These are phyloP conservation scores for Diaporthe batatas DNA, from an alignment of 2,329 filamentous ascomycete genomes.

Conservation along the genomic window DNA sequence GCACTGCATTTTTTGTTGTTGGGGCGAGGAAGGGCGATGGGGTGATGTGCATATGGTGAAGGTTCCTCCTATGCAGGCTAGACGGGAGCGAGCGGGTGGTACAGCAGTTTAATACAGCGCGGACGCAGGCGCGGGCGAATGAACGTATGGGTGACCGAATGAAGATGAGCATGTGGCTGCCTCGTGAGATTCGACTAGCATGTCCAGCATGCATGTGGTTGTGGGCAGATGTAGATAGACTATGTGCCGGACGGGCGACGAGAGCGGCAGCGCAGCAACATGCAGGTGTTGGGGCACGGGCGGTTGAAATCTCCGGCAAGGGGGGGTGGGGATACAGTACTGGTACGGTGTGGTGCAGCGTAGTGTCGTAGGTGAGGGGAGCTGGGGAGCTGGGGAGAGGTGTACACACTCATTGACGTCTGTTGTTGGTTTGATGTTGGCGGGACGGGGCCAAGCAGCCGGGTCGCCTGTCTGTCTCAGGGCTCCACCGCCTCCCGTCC, in stretches of 20 bases:
- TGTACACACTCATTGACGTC: background rate
- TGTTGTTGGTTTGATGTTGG: conserved; percentile 8
- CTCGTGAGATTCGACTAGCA: conserved; percentile 14
- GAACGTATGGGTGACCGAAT: background rate
- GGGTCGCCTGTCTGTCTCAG: conserved; percentile 26
- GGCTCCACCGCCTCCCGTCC: conserved; percentile 29
- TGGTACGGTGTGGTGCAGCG: no score
- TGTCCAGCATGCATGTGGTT: background rate
- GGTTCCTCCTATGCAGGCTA: background rate
- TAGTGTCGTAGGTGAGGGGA: no score
- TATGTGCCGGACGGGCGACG: background rate
- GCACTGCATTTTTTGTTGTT: conserved; percentile 15
- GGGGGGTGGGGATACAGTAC: background rate
- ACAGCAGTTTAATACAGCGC: background rate
- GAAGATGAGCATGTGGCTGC: conserved; percentile 27
- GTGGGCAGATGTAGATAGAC: conserved; percentile 26
- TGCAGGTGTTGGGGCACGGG: background rate
- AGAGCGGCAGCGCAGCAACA: background rate
- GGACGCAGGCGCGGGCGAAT: background rate
- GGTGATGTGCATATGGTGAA: background rate
- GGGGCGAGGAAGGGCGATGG: no score
- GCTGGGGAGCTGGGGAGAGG: no score
- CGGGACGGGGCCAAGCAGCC: conserved; percentile 18
- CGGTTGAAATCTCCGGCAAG: conserved; percentile 11
- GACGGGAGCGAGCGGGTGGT: background rate